Base-by-base conservation (phyloP, 2,329 filamentous ascomycete genomes). In the Pezicula neosporulosa region DNA sequence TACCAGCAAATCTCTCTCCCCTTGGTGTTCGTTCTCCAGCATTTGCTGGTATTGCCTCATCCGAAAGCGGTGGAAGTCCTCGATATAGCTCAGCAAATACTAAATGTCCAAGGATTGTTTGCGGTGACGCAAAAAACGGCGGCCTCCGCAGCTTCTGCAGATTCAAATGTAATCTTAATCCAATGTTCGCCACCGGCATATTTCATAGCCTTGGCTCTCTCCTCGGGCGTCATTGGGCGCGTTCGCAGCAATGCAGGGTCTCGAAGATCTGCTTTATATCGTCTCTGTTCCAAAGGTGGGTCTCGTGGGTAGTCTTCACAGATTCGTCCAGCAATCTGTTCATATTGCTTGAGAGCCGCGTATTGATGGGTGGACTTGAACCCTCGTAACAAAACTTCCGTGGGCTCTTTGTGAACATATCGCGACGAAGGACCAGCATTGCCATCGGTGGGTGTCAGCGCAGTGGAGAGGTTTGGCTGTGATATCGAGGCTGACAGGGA, bases 271-370 rank as follows among this genome's bases (percentile, higher is more conserved):
- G 85, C 81, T 65, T 89, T 87, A 73, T 87, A 93, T 52, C 87
- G 79, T 51, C 80, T 77, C 64, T 82, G 81, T 56, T 85, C 79
- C 50, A 83, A 77, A 3, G 89, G 88, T n/a, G 93, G 87, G 57
- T 89, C 85, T 56, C 93, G 85, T 8, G 91, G 84, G 70, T 97
- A 97, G 71, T 97, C 92, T 72, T 97, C 93, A 70, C 92, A 92
- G 66, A 97, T 90, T 56, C 83, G 74, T 24, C 92, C 92, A 6
- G 89, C 93, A 39, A 96, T 84, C 54, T 86, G 82, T 73, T 97
- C 93, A 72, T 88, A 97, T 71, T 90, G 89, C 60, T 88, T 85
- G 61, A 97, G 86, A 33, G 91, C 91, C 27, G 92, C 90, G 80
- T 94, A 97, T 75, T 90, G 78, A 70, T 85, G 73, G 68, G 82